Evolutionary conservation across 495 filamentous ascomycete species (phyloP), one percentile per base, ranked within the genome.

Genomic region (Penicillium crystallinum): DNA sequence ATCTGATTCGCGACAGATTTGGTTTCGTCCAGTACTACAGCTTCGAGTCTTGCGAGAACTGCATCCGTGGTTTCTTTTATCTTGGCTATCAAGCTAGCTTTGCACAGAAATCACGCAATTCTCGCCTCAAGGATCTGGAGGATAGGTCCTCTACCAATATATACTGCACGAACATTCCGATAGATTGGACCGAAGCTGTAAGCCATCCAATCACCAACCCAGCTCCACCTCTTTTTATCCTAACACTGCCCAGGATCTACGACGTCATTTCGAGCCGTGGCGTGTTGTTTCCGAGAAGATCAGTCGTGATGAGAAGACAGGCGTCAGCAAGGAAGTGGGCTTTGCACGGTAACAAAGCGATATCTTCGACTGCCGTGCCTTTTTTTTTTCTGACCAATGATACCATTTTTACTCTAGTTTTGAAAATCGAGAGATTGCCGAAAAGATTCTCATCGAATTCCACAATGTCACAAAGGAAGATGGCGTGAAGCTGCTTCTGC

Each of bases 11-110:
- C 22, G n/a, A 9, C 48, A 96, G 93, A 3, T 98, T 96, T 63
- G 95, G 95, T 0, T 99, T 99, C 67, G 90, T 95, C 59, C 91
- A 92, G 66, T 99, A 91, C 65, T 84, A 79, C 70, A 86, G 86
- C 59, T 87, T 89, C 59, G 83, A 85, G 22, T 87, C 96, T 54
- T 95, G 92, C 14, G 90, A 97, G 72, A 86, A 87, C 53, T 97
- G 91, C 72, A 97, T 99, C 69, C 88, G 90, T 33, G 92, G 87
- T n/a, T 95, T 99, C 63, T 90, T 89, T 65, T 85, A 87, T 59
- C 80, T 91, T 48, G 91, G 91, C 35, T 97, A 97, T 62, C 93
- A 99, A 73, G 91, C 92, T 52, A 93, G 91, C 62, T 99, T 96
- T 72, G 93, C 95, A 53, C 80, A 96, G 88, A 90, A 97, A 71